Base-by-base conservation (phyloP, 192 early-diverging fungal genomes). In the Backusella parvicylindrica region DNA sequence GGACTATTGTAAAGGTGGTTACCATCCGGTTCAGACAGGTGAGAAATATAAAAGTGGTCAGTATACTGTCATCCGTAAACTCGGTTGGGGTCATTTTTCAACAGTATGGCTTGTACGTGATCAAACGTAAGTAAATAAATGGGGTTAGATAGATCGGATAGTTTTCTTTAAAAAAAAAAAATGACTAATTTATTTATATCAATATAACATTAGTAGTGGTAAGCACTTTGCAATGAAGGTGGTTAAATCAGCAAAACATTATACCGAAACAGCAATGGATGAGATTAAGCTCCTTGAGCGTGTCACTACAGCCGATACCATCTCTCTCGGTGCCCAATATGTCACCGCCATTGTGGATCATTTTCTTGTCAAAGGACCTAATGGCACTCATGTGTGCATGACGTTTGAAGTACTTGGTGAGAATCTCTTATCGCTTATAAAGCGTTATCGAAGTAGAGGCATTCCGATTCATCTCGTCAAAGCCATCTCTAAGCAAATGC, bases 31-130 rank as follows among this genome's bases (percentile, higher is more conserved):
- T 37, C 84, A 89, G 66, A 84, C 96, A 32, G 95, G 93, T 7
- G 97, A 99, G 72, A 68, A 49, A 21, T 97, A 93, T 78, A 90
- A 93, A 50, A 88, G 92, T 15, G 86, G 87, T 7, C 89, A 92
- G 26, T 99, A 99, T 83, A 84, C 80, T n/a, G 86, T 98, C 26
- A 77, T 97, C 47, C 89, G 94, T 72, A 99, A 99, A 81, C 90
- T 99, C 37, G 97, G 97, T 18, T 99, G 97, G 97, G 97, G 97
- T 16, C 97, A 99, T 75, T 99, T 99, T 75, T 96, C 95, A 30
- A 99, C 97, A 0, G 97, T 99, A 9, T 99, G 97, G 97, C 89
- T 99, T 60, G 94, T 92, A 13, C 85, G 87, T 66, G 96, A 98
- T 80, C 79, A 79, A 72, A 83, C 86, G 88, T 91, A 86, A 66